A percentile compares a stretch with the other conserved stretches of the same genome.
These are phyloP conservation scores for Adansonia gregorii DNA, from an alignment of 441 rosid genomes.

Conservation along the genomic window DNA sequence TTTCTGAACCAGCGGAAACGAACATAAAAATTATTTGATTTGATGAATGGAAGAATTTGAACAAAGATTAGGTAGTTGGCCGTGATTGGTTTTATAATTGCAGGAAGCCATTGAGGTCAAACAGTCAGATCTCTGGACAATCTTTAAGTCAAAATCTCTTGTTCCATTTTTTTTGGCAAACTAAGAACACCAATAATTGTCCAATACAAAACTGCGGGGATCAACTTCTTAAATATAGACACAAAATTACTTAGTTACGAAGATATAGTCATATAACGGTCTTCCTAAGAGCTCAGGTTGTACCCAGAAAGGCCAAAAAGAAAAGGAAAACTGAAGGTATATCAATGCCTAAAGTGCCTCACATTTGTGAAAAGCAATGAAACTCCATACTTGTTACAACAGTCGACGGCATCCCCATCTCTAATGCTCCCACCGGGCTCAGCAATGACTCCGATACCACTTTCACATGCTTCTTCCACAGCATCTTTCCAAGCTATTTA, in stretches of 20 bases:
- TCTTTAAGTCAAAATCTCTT: neutral
- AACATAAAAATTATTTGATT: too few relatives aligned
- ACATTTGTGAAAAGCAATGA: slow-evolving; percentile 74
- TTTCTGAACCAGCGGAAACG: too few relatives aligned
- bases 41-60: too few relatives aligned
- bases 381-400: slow-evolving; percentile 89
- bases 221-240: slow-evolving; percentile 2
- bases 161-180: neutral
- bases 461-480: slow-evolving; percentile 90
- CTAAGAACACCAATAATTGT: neutral
- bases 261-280: neutral
- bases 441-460: slow-evolving; percentile 71
- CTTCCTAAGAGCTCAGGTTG: neutral
- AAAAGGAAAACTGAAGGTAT: neutral
- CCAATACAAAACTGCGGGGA: neutral
- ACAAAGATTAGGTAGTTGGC: too few relatives aligned
- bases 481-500: slow-evolving; percentile 92
- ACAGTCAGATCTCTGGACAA: neutral
- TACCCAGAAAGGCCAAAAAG: too few relatives aligned
- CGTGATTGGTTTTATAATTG: too few relatives aligned
- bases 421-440: slow-evolving; percentile 96
- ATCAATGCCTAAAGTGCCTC: slow-evolving; percentile 89
- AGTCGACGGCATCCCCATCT: slow-evolving; percentile 88
- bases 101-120: too few relatives aligned
- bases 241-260: neutral